Conservation (phyloP, 768 basidiomycete genomes). For the Amanita pseudoporphyria region DNA sequence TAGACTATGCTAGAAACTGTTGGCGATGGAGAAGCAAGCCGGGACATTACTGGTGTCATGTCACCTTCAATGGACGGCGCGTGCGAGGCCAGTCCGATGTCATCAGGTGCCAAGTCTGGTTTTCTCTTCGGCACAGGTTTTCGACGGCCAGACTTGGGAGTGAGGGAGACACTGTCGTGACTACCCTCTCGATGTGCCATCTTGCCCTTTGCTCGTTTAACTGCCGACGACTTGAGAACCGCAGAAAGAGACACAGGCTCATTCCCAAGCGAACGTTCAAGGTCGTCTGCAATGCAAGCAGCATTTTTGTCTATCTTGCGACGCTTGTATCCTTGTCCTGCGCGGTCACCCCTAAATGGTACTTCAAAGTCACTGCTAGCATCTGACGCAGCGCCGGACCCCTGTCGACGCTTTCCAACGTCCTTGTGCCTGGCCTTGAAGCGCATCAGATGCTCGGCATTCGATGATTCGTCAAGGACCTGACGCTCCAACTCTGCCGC, state of each 20-base stretch:
- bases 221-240: constrained; percentile 22
- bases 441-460: constrained; percentile 13
- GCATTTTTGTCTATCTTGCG: constrained; percentile 43
- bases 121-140: constrained; percentile 51
- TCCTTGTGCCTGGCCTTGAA: constrained; percentile 32
- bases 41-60: constrained; percentile 57
- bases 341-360: constrained; percentile 25
- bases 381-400: constrained; percentile 42
- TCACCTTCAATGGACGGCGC: constrained; percentile 60
- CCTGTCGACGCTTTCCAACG: constrained; percentile 40
- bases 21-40: constrained; percentile 60
- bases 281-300: constrained; percentile 33
- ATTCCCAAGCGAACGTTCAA: constrained; percentile 32
- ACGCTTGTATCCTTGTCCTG: constrained; percentile 46
- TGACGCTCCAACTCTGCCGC: constrained; percentile 50
- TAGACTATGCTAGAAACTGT: constrained; percentile 53
- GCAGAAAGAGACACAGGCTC: constrained; percentile 23
- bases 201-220: constrained; percentile 46
- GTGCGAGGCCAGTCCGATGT: constrained; percentile 36
- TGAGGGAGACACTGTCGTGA: constrained; percentile 45
- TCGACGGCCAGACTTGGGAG: constrained; percentile 45
- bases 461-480: constrained; percentile 30
- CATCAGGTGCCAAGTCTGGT: constrained; percentile 41
- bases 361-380: constrained; percentile 49
- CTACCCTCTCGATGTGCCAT: constrained; percentile 42